phyloP scores from a whole-genome alignment of 164 flowering plant genomes.

The Akebia trifoliata region DNA sequence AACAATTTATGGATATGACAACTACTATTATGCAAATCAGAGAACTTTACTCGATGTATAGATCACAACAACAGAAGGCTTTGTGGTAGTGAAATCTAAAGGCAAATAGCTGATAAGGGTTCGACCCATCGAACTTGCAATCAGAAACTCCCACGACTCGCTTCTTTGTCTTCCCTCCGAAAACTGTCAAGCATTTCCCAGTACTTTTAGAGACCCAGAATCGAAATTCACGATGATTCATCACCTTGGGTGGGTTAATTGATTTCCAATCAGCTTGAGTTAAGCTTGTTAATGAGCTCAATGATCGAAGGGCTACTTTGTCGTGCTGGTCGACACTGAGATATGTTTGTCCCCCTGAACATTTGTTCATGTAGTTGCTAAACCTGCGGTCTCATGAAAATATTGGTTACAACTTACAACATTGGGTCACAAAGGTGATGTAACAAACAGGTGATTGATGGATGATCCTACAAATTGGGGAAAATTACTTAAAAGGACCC shows the following conservation, averaged over 20 bases:
- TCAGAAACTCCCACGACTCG: conserved; percentile 39
- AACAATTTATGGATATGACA: no score
- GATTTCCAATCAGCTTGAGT: conserved; percentile 69
- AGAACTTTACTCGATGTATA: conserved; percentile 33
- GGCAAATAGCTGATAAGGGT: conserved; percentile 55
- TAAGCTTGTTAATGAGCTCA: conserved; percentile 33
- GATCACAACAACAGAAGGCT: conserved; percentile 51
- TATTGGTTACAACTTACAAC: no score
- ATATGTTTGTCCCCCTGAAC: conserved; percentile 49
- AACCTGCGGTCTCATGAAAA: conserved; percentile 26
- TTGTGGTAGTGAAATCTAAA: conserved; percentile 59
- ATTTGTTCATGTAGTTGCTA: conserved; percentile 68
- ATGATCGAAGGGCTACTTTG: conserved; percentile 40
- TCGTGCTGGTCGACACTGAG: conserved; percentile 46
- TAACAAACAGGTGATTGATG: no score
- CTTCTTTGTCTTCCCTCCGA: conserved; percentile 29
- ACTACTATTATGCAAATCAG: no score
- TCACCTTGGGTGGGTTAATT: conserved; percentile 36
- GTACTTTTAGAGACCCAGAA: conserved; percentile 46
- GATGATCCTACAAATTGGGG: no score
- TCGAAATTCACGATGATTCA: conserved; percentile 40
- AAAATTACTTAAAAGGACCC: no score
- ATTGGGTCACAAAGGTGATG: no score
- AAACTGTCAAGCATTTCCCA: conserved; percentile 53
- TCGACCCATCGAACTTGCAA: conserved; percentile 58